Conservation (phyloP, 257 asterid species). For the Ilex asprella region DNA sequence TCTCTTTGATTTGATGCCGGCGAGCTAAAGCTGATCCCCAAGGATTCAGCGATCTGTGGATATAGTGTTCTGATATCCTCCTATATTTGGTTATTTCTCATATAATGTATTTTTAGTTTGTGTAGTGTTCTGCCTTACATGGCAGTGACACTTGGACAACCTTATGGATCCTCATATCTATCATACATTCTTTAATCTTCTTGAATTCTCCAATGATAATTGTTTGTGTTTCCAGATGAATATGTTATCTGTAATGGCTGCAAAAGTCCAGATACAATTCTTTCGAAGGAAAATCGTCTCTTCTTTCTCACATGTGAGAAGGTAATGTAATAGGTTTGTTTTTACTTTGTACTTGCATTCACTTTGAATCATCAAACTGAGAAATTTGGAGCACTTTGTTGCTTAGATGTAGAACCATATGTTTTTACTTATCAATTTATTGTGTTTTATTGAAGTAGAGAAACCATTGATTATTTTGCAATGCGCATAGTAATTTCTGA, state of each 20-base stretch:
- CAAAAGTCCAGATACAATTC: slow-evolving; percentile 92
- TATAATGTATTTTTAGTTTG: too few relatives aligned
- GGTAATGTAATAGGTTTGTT: slow-evolving; percentile 26
- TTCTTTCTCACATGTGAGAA: slow-evolving; percentile 92
- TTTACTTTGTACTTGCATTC: background rate
- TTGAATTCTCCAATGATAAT: background rate
- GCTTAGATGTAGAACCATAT: background rate
- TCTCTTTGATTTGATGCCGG: too few relatives aligned
- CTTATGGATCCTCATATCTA: background rate
- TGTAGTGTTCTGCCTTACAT: too few relatives aligned
- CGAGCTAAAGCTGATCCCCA: too few relatives aligned
- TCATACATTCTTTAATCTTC: background rate
- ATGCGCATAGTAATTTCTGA: background rate
- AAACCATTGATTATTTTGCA: too few relatives aligned
- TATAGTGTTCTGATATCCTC: too few relatives aligned
- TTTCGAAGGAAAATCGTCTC: slow-evolving; percentile 84
- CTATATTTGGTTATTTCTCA: too few relatives aligned
- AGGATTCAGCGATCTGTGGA: too few relatives aligned
- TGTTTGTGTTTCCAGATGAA: slow-evolving; percentile 50
- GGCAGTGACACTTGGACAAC: background rate
- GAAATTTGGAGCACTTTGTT: background rate
- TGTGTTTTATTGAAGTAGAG: too few relatives aligned
- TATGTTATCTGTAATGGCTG: slow-evolving; percentile 95
- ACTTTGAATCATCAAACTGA: background rate
- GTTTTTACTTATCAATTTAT: too few relatives aligned